phyloP scores from a whole-genome alignment of 768 basidiomycete species.

The Cyclocybe aegerita region DNA sequence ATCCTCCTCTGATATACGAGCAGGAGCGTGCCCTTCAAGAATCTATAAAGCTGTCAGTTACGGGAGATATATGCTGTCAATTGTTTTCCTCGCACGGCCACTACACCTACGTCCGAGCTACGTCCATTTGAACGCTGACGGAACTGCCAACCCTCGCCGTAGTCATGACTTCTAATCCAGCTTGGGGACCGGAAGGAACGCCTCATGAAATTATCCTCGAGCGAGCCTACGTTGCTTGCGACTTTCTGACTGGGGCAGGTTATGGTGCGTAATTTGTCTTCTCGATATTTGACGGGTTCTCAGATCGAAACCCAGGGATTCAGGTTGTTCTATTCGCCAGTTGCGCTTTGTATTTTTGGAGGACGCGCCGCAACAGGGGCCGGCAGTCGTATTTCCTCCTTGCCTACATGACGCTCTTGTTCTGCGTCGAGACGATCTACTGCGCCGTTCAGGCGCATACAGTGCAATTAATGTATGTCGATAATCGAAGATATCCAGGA shows the following conservation, averaged over 20 bases:
- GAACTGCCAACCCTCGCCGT: too few relatives aligned
- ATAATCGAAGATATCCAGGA: constrained; percentile 36
- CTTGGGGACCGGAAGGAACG: constrained; percentile 28
- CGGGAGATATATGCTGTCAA: too few relatives aligned
- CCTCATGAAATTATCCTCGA: constrained; percentile 30
- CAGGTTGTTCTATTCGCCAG: constrained; percentile 31
- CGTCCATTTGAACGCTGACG: too few relatives aligned
- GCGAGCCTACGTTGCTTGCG: constrained; percentile 37
- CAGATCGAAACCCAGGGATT: constrained; percentile 22
- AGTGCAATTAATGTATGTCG: constrained; percentile 35
- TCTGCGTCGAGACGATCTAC: constrained; percentile 35
- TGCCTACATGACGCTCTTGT: constrained; percentile 32
- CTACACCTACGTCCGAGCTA: too few relatives aligned
- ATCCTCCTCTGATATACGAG: too few relatives aligned
- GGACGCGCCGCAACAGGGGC: constrained; percentile 20
- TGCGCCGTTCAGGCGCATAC: constrained; percentile 35
- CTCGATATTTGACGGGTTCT: not conserved
- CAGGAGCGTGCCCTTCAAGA: too few relatives aligned
- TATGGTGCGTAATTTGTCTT: constrained; percentile 27
- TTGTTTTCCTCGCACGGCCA: too few relatives aligned
- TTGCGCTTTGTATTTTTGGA: constrained; percentile 36
- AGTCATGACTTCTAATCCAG: too few relatives aligned
- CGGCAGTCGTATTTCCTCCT: constrained; percentile 28
- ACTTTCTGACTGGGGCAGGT: constrained; percentile 35
- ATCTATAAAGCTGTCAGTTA: too few relatives aligned